Evolutionary conservation across 768 basidiomycete species (phyloP).

Genomic region (Floccularia luteovirens): DNA sequence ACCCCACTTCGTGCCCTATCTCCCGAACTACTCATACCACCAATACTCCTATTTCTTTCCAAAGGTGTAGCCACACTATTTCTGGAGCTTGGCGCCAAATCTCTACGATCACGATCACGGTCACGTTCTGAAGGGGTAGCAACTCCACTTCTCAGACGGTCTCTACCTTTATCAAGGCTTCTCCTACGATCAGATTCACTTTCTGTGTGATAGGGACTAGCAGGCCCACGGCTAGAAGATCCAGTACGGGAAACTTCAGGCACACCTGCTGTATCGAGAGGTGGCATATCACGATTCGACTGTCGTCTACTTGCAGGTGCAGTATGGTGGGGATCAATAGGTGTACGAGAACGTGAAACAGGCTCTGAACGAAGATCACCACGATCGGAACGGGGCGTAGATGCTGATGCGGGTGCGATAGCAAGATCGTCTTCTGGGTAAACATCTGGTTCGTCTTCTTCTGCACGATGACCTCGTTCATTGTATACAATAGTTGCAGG

Average conservation of each 20-base stretch:
- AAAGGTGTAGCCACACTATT: too few species aligned
- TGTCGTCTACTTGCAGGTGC: constrained; percentile 17
- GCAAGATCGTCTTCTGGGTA: constrained; percentile 57
- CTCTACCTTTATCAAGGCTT: constrained; percentile 12
- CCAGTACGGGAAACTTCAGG: constrained; percentile 8
- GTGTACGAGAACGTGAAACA: constrained; percentile 48
- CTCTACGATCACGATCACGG: too few species aligned
- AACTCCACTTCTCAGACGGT: constrained; percentile 8
- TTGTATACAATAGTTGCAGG: constrained; percentile 79
- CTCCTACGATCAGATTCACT: constrained; percentile 11
- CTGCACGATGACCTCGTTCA: constrained; percentile 65
- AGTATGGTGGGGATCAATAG: constrained; percentile 25
- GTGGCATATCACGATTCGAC: constrained; percentile 12
- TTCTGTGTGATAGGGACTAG: constrained; percentile 7
- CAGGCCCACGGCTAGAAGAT: constrained; percentile 6
- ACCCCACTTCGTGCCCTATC: constrained; percentile 23
- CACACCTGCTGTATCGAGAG: constrained; percentile 11
- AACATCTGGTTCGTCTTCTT: constrained; percentile 64
- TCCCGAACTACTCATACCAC: constrained; percentile 6
- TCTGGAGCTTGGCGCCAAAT: too few species aligned
- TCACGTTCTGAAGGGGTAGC: too few species aligned
- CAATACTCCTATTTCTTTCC: too few species aligned
- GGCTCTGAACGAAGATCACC: constrained; percentile 34
- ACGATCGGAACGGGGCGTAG: constrained; percentile 12
- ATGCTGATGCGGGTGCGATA: constrained; percentile 9